Percentiles rank a stretch among this genome's conserved stretches.
Conservation (phyloP, 139 green algal genomes). For the Closterium sp. region DNA sequence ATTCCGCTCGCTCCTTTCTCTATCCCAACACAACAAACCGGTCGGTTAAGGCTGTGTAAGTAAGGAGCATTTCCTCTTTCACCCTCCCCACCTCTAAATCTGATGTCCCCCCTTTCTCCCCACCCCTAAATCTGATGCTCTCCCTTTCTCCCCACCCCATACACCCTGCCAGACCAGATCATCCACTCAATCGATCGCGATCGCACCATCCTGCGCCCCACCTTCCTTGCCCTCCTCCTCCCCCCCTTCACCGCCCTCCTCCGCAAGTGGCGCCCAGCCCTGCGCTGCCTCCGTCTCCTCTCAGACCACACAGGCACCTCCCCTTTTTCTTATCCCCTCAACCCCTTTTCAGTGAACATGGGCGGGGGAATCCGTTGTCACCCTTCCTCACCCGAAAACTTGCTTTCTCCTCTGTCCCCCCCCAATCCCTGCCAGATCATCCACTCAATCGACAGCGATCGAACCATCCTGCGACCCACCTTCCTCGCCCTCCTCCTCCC, state of each 20-base stretch:
- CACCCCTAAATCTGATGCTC: too few relatives aligned
- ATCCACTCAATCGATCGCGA: not conserved
- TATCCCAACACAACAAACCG: too few relatives aligned
- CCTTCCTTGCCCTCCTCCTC: not conserved
- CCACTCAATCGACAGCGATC: not conserved
- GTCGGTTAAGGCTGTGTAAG: too few relatives aligned
- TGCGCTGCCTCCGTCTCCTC: conserved; percentile 21
- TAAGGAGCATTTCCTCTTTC: too few relatives aligned
- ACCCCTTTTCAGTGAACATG: too few relatives aligned
- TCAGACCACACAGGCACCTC: conserved; percentile 21
- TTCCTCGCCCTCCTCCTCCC: conserved; percentile 4
- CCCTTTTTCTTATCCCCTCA: not conserved
- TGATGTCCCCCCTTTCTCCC: too few relatives aligned
- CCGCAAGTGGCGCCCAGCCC: conserved; percentile 29
- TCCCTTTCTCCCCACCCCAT: not conserved
- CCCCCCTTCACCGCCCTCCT: conserved; percentile 30
- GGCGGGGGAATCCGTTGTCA: too few relatives aligned
- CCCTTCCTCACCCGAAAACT: too few relatives aligned
- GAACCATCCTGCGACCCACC: not conserved
- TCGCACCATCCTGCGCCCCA: not conserved
- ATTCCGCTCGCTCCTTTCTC: too few relatives aligned
- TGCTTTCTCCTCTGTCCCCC: too few relatives aligned
- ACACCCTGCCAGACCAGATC: not conserved
- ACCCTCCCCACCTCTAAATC: too few relatives aligned
- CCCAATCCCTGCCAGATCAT: too few relatives aligned